Evolutionary conservation across 108 stramenopile genomes (phyloP).

Genomic region (Halocafeteria seosinensis): DNA sequence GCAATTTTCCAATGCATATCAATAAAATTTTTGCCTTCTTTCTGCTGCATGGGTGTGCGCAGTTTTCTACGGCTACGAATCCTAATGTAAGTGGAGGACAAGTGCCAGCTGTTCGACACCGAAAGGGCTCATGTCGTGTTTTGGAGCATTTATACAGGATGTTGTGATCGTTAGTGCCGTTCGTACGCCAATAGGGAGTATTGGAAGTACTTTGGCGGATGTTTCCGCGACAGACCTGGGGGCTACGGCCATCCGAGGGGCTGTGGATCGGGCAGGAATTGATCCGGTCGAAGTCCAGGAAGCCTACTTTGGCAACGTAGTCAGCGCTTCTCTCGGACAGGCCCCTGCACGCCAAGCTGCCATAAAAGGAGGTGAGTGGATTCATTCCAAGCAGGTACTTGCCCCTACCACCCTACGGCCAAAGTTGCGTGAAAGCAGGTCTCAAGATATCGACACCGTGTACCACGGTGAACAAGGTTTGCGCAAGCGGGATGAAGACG

Average conservation of each 20-base stretch:
- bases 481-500: slow-evolving; percentile 84
- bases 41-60: too few species aligned
- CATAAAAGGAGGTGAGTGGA: too few species aligned
- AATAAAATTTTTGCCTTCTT: too few species aligned
- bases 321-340: slow-evolving; percentile 78
- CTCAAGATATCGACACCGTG: slow-evolving; percentile 18
- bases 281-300: slow-evolving; percentile 40
- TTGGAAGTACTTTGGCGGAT: slow-evolving; percentile 51
- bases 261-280: slow-evolving; percentile 19
- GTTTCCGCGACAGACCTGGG: slow-evolving; percentile 67
- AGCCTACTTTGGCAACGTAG: slow-evolving; percentile 80
- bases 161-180: slow-evolving; percentile 66
- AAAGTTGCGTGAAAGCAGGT: slow-evolving; percentile 53
- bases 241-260: slow-evolving; percentile 47
- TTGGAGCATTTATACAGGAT: too few species aligned
- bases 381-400: too few species aligned
- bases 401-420: slow-evolving; percentile 31
- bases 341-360: slow-evolving; percentile 59
- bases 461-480: slow-evolving; percentile 79
- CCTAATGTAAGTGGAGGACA: too few species aligned
- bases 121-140: too few species aligned
- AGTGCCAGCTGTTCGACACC: too few species aligned
- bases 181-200: slow-evolving; percentile 80
- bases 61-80: too few species aligned
- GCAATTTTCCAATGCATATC: too few species aligned